Percentiles rank a stretch among this genome's conserved stretches.
Conservation (phyloP, 805 yeast genomes). For the Yarrowia bubula region DNA sequence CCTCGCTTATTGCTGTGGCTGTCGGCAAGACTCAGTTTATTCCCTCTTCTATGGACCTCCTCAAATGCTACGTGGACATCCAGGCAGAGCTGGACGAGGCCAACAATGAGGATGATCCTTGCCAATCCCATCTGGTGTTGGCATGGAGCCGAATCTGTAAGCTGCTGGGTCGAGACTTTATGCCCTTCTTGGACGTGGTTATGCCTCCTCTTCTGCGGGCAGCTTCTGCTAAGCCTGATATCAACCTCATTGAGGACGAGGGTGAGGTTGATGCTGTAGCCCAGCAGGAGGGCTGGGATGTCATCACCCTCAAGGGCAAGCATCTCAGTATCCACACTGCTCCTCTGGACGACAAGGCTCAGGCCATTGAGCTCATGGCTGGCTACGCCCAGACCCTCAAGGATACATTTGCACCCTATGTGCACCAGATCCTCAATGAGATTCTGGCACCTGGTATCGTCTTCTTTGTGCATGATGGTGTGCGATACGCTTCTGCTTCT, state of each 20-base stretch:
- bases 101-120: slow-evolving; percentile 72
- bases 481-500: slow-evolving; percentile 84
- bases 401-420: slow-evolving; percentile 79
- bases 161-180: slow-evolving; percentile 77
- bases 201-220: slow-evolving; percentile 84
- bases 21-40: slow-evolving; percentile 89
- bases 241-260: slow-evolving; percentile 81
- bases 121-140: slow-evolving; percentile 80
- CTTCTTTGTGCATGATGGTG: slow-evolving; percentile 91
- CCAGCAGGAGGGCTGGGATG: slow-evolving; percentile 92
- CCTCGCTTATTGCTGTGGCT: slow-evolving; percentile 89
- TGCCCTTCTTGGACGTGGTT: slow-evolving; percentile 78
- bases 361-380: slow-evolving; percentile 84
- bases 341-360: slow-evolving; percentile 86
- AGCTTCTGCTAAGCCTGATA: slow-evolving; percentile 87
- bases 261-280: slow-evolving; percentile 78
- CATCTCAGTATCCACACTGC: slow-evolving; percentile 94
- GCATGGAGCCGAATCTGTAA: slow-evolving; percentile 96
- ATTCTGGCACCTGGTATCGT: slow-evolving; percentile 85
- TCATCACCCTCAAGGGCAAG: slow-evolving; percentile 84
- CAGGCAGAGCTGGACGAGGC: slow-evolving; percentile 49
- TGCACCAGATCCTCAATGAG: slow-evolving; percentile 69
- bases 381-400: slow-evolving; percentile 82
- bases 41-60: slow-evolving; percentile 69
- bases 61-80: slow-evolving; percentile 66